Base-by-base conservation (phyloP, 805 yeast genomes). In the Yarrowia divulgata region DNA sequence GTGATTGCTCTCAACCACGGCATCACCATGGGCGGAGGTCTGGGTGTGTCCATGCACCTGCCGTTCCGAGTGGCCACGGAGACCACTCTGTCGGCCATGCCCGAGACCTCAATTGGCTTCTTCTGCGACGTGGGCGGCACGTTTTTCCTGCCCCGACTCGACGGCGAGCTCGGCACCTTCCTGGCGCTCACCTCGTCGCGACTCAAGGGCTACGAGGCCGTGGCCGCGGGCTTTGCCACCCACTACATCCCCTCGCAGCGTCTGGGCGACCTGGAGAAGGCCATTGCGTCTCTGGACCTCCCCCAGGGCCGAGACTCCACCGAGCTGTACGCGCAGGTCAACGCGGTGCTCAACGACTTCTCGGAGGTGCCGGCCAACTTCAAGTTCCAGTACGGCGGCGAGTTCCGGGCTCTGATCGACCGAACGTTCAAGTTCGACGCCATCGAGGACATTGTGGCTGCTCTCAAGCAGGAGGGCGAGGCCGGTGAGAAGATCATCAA, bases 21-120 rank as follows among this genome's bases (percentile, higher is more conserved):
- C 29, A 91, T 94, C 74, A 91, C 94, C 35, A 92, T 95, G 97
- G 99, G 98, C 69, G 98, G 98, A 67, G 98, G 98, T 74, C 97
- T 93, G 54, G 98, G 99, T 5, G 81, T 95, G 55, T 84, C 94
- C 0, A 89, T 91, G 50, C 98, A 95, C 79, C 89, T 91, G 13
- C 94, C 97, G 3, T 94, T 94, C 83, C 87, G 98, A 76, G 81
- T 95, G 46, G 97, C 96, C n/a, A 90, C 97, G 50, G 98, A 94
- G 74, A 85, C 86, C 74, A 93, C 98, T 12, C 85, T 88, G 77
- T 85, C 93, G 81, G 97, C 98, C 71, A 95, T 95, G 99, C 98
- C 99, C 9, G 98, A 95, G 80, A 90, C 96, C 84, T 93, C 91
- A 75, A 95, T 95, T 77, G 99, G 99, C 0, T 91, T 92, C 79